Conservation (phyloP, 192 early-diverging fungal species). For the Backusella circina region DNA sequence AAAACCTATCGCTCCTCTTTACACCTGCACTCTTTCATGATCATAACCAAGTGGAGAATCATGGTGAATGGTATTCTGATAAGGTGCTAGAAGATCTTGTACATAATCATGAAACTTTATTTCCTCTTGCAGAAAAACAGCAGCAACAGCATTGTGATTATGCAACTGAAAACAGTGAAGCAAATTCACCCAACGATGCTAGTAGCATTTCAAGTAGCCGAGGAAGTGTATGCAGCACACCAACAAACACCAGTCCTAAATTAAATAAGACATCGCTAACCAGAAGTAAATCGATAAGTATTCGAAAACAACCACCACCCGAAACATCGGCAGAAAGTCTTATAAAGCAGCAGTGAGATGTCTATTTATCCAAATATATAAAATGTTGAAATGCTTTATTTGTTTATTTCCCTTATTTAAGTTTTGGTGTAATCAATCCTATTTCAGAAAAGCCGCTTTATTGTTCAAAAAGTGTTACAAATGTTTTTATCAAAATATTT, state of each 20-base stretch:
- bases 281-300: not conserved
- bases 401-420: not conserved
- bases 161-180: not conserved
- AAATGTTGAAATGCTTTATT: not conserved
- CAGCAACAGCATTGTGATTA: not conserved
- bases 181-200: not conserved
- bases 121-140: not conserved
- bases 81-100: slow-evolving; percentile 27
- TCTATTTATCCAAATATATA: not conserved
- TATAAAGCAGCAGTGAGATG: not conserved
- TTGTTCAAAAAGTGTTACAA: not conserved
- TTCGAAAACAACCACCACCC: not conserved
- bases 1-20: slow-evolving; percentile 65
- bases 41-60: slow-evolving; percentile 36
- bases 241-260: not conserved
- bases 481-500: not conserved
- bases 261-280: not conserved
- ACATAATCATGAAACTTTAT: slow-evolving; percentile 6
- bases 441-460: not conserved
- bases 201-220: not conserved
- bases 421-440: not conserved
- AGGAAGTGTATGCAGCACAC: not conserved
- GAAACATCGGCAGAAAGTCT: not conserved
- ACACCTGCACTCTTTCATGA: slow-evolving; percentile 62
- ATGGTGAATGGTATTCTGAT: slow-evolving; percentile 25